Conservation (phyloP, 352 stramenopile species). For the Globisporangium middletonii region DNA sequence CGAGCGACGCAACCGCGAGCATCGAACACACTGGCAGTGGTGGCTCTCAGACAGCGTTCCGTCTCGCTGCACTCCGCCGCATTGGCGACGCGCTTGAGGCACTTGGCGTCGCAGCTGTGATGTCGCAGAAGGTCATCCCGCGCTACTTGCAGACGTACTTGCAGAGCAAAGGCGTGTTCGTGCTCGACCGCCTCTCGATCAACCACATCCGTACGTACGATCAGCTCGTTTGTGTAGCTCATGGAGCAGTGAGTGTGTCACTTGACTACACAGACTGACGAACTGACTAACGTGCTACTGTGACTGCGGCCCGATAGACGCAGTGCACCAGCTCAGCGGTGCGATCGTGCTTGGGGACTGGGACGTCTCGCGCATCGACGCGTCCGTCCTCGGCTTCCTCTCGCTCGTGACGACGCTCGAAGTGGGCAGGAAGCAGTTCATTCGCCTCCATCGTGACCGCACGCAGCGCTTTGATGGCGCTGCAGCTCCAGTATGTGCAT, state of each 20-base stretch:
- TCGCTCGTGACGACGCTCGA: conserved; percentile 29
- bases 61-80: conserved; percentile 22
- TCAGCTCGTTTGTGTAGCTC: background rate
- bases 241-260: background rate
- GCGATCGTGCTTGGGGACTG: conserved; percentile 42
- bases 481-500: background rate
- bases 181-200: conserved; percentile 40
- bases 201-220: conserved; percentile 42
- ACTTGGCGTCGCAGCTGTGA: conserved; percentile 29
- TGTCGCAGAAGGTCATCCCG: conserved; percentile 56
- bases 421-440: conserved; percentile 27
- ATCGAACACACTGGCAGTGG: background rate
- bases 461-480: background rate
- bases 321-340: conserved; percentile 44
- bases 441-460: conserved; percentile 23
- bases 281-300: background rate
- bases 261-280: background rate
- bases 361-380: conserved; percentile 18
- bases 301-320: conserved; percentile 14
- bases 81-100: conserved; percentile 28
- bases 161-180: conserved; percentile 28
- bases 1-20: background rate
- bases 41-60: conserved; percentile 10
- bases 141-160: conserved; percentile 38
- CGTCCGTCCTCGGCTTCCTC: conserved; percentile 31